These are phyloP conservation scores for Suhomyces taliae DNA, from an alignment of 1,139 yeast genomes.

Conservation along the genomic window DNA sequence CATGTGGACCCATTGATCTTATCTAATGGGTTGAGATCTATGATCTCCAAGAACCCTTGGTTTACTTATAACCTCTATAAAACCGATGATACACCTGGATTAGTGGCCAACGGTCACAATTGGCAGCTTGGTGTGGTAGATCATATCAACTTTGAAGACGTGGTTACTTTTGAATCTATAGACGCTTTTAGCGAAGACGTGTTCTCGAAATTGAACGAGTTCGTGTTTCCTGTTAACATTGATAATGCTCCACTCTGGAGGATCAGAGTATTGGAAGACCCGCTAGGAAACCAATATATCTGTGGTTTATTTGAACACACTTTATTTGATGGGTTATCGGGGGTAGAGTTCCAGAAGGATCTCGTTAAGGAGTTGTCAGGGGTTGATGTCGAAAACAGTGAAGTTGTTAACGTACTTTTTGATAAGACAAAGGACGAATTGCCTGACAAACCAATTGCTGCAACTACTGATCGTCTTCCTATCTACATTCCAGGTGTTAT, in stretches of 20 bases:
- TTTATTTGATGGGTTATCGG: conserved; percentile 16
- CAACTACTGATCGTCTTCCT: neutral
- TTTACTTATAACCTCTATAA: conserved; percentile 23
- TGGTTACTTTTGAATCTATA: conserved; percentile 20
- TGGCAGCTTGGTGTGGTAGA: conserved; percentile 21
- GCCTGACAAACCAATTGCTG: neutral
- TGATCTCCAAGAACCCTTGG: conserved; percentile 23
- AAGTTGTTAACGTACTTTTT: conserved; percentile 1
- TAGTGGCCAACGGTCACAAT: conserved; percentile 15
- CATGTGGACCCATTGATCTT: conserved; percentile 18
- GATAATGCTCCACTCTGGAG: conserved; percentile 30
- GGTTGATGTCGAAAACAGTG: neutral
- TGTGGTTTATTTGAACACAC: conserved; percentile 14
- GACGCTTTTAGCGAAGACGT: conserved; percentile 17
- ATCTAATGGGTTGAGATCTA: conserved; percentile 25
- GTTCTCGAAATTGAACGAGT: conserved; percentile 19
- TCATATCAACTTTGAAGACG: conserved; percentile 24
- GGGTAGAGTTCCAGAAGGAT: conserved; percentile 15
- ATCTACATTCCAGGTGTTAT: neutral
- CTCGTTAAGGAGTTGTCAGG: conserved; percentile 12
- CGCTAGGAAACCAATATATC: conserved; percentile 8
- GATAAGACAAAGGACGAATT: conserved; percentile 2
- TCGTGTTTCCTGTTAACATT: conserved; percentile 16
- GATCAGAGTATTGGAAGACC: conserved; percentile 18
- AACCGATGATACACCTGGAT: conserved; percentile 13